Evolutionary conservation across 805 yeast genomes (phyloP), one percentile per base, ranked within the genome.

Genomic region (Torulaspora gathmanii): DNA sequence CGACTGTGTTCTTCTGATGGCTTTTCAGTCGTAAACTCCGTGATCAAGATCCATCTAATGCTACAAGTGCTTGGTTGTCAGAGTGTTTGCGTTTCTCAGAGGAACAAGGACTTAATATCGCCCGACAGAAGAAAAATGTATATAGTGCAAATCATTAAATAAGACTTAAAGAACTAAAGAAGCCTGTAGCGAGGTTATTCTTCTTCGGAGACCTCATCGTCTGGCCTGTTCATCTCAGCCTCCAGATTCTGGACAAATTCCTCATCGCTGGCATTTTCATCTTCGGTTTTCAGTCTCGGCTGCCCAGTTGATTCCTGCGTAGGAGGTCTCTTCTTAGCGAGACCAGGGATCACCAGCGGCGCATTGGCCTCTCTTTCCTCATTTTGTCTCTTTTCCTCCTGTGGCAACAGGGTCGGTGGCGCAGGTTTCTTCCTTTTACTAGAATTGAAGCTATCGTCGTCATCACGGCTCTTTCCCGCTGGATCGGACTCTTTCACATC

Each of bases 211-310:
- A 53, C 57, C 23, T 62, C 65, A 16, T 61, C 65, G 17, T 54
- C 57, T 7, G 54, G 57, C 37, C 52, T 57, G 40, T 56, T 54
- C 61, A 63, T 60, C 36, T 63, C 68, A 10, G 63, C 63, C 34
- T 64, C 68, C 17, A 64, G 50, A 33, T 61, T 60, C 36, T 61
- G 60, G 5, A 63, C 67, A 42, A 63, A 63, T 19, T 63, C 67
- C 39, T 61, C 68, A 33, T 64, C 69, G 44, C 68, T 62, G 26
- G 65, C 55, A 37, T 56, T 49, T n/a, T 35, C 47, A 28, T 33
- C 23, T 15, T 46, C 47, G 17, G 39, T 38, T 46, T 44, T 35
- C 31, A 25, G 22, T 29, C 33, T 22, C 23, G 33, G 35, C 26
- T 25, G 19, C 19, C 23, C 44, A 11, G 17, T 10, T 12, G 40